Base-by-base conservation (phyloP, 257 asterid genomes). In the Avicennia marina region DNA sequence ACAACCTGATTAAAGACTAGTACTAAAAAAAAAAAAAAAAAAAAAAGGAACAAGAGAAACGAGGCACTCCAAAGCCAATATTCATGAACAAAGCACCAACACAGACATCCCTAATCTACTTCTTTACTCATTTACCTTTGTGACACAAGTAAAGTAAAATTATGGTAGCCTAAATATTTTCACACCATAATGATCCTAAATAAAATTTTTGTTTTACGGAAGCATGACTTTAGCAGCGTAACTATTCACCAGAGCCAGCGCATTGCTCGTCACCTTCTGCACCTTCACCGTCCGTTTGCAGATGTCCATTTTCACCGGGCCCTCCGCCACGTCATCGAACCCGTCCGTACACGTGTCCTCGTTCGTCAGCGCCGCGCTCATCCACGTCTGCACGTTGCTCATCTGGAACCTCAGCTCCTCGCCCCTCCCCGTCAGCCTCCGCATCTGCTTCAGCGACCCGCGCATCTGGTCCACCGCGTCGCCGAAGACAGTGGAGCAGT, bases 301-400 rank as follows among this genome's bases (percentile, higher is more conserved):
- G 0, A 84, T 88, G 60, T 81, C 84, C 0, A 21, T n/a, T 49
- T 81, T 89, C 72, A 75, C 7, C 11, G 76, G 75, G 6, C 78
- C 76, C 10, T 69, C 75, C 0, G 64, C 66, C 21, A 80, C 83
- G 0, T 54, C 95, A 1, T 73, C 78, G 39, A 90, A 87, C 18
- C 98, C 95, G 19, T 90, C 98, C 34, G 76, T 70, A 26, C 98
- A 90, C 65, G 96, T 87, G 69, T 90, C 96, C 76, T 87, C 96
- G 12, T 85, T 79, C 6, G 93, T 90, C 72, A 87, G 43, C 3
- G 98, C 96, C 0, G 98, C 95, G 57, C 98, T 90, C 91, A 90
- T 83, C 98, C 98, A 90, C 62, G 98, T 90, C 87, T 85, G 96
- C 44, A 90, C 90, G 34, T 90, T 85, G 59, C 91, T 83, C 69